These are phyloP conservation scores for Monosporascus sp. DNA, from an alignment of 2,329 filamentous ascomycete genomes.

Conservation along the genomic window DNA sequence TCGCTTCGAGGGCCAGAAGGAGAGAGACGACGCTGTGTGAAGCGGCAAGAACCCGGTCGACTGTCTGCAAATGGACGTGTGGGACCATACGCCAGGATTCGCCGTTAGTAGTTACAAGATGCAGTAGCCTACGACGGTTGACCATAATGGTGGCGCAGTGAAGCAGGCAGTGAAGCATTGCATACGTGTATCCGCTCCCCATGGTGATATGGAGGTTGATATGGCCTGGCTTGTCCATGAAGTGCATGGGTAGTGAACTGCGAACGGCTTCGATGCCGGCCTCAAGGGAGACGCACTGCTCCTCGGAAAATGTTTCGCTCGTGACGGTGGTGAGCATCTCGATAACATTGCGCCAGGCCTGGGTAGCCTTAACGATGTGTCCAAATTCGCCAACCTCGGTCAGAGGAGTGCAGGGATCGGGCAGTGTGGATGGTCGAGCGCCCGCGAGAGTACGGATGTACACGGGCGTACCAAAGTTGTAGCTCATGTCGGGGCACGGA, in stretches of 20 bases:
- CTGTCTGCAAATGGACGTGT: constrained; percentile 44
- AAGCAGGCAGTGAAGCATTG: constrained; percentile 58
- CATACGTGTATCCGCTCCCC: constrained; percentile 59
- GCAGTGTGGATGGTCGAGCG: constrained; percentile 31
- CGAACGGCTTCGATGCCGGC: constrained; percentile 52
- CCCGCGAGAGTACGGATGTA: constrained; percentile 52
- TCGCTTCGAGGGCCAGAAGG: constrained; percentile 50
- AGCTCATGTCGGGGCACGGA: constrained; percentile 58
- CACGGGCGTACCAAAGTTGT: constrained; percentile 57
- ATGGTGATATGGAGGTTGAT: constrained; percentile 60
- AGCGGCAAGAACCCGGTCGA: constrained; percentile 53
- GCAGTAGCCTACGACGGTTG: constrained; percentile 54
- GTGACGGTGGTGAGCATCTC: constrained; percentile 55
- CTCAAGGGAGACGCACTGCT: constrained; percentile 46
- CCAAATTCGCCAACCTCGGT: constrained; percentile 57
- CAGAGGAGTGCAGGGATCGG: constrained; percentile 33
- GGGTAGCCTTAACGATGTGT: constrained; percentile 56
- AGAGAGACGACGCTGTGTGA: constrained; percentile 56
- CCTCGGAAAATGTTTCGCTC: constrained; percentile 48
- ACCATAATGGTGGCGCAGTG: constrained; percentile 59
- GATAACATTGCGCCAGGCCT: constrained; percentile 58
- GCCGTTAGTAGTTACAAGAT: constrained; percentile 48
- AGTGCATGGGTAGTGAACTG: constrained; percentile 52
- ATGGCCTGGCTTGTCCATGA: constrained; percentile 56
- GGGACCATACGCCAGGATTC: constrained; percentile 49